Base-by-base conservation (phyloP, 2,329 filamentous ascomycete genomes). In the Trichoderma afroharzianum region DNA sequence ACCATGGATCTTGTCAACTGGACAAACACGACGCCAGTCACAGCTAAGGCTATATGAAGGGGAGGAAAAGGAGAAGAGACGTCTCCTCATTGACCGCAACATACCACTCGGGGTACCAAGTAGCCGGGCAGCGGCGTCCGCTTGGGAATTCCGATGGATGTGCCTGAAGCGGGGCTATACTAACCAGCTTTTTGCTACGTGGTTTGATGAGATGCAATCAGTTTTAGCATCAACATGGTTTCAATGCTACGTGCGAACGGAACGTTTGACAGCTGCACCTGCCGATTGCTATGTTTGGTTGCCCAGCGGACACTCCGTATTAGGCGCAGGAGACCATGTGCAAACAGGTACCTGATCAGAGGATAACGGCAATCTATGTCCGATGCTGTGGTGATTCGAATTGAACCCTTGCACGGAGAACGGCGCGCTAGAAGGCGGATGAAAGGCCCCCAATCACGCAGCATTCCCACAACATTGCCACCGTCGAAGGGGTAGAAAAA, bases 81-180 rank as follows among this genome's bases (percentile, higher is more conserved):
- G 47, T n/a, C 32, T 57, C 33, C 26, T 43, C 63, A 58, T 63
- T 32, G 28, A 63, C 58, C 24, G 28, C 30, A 24, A 71, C 61
- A 21, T 30, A 26, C 33, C 50, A 47, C 21, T 21, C 30, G 39
- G 28, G 28, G 26, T 53, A 36, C 24, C 12, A 15, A 63, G 36
- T 58, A 33, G 12, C 50, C 33, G 39, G 32, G 24, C 15, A 50
- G 62, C 28, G 57, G 43, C 21, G 55, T 66, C 43, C 55, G 30
- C 43, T 59, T 32, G 43, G 30, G 50, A 43, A 28, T 64, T 57
- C 12, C 53, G 53, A 66, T 28, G 11, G 57, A 59, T 59, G 26
- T 68, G 63, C 43, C 33, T 43, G 64, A 57, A 62, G 64, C 63
- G 70, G 63, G 70, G 70, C 33, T 33, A 39, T 70, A 32, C 32